Conservation (phyloP, 116 monocot genomes). For the Dioscorea cayenensis region DNA sequence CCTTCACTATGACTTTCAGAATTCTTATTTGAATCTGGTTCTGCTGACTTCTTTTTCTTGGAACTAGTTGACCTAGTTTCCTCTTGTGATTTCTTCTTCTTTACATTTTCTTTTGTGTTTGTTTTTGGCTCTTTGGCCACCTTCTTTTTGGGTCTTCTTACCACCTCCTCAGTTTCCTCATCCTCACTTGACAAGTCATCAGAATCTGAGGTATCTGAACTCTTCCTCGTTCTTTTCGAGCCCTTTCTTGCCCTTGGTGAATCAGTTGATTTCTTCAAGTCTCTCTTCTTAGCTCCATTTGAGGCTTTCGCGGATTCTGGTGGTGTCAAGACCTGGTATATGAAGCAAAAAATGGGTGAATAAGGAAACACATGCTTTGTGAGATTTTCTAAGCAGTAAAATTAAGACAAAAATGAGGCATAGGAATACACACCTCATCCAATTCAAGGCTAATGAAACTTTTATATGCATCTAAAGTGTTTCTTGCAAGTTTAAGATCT, state of each 20-base stretch:
- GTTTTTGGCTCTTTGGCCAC: slow-evolving; percentile 28
- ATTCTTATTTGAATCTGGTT: slow-evolving; percentile 29
- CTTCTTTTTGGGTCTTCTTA: slow-evolving; percentile 46
- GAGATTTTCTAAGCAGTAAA: not conserved
- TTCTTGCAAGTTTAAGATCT: slow-evolving; percentile 70
- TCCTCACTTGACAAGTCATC: slow-evolving; percentile 28
- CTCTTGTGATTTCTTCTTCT: slow-evolving; percentile 40
- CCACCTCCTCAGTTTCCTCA: slow-evolving; percentile 30
- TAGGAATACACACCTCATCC: slow-evolving; percentile 38
- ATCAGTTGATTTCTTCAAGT: slow-evolving; percentile 15
- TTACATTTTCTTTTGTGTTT: slow-evolving; percentile 25
- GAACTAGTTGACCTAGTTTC: slow-evolving; percentile 32
- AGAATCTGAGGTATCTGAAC: slow-evolving; percentile 33
- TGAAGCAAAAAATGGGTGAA: slow-evolving; percentile 1
- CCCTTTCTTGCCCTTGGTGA: slow-evolving; percentile 19
- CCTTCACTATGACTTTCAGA: slow-evolving; percentile 34
- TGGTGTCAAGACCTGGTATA: slow-evolving; percentile 42
- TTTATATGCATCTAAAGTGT: slow-evolving; percentile 76
- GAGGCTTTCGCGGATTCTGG: slow-evolving; percentile 28
- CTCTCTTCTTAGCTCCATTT: slow-evolving; percentile 41
- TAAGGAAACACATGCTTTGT: not conserved
- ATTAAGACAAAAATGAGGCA: not conserved
- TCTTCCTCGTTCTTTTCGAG: slow-evolving; percentile 25
- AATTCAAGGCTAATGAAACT: slow-evolving; percentile 57
- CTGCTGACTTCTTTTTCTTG: slow-evolving; percentile 32